phyloP scores from a whole-genome alignment of 2,329 filamentous ascomycete species.

The Cladosporium sp. region DNA sequence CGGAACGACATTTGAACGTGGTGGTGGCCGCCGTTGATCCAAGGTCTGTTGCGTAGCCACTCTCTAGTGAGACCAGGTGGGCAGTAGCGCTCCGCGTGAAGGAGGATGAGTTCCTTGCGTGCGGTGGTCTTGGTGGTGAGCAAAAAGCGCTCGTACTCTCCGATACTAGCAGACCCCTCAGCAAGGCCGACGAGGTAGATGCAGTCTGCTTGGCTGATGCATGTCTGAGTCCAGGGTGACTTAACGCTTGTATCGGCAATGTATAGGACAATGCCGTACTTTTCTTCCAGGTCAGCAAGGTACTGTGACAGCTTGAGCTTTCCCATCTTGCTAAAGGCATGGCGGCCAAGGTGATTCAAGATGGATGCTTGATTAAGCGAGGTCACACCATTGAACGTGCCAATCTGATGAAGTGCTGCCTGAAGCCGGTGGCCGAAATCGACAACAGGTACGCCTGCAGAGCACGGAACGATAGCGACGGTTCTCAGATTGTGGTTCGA shows the following conservation, averaged over 20 bases:
- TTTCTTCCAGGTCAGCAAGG: slow-evolving; percentile 92
- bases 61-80: slow-evolving; percentile 76
- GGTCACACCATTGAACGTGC: slow-evolving; percentile 82
- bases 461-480: slow-evolving; percentile 86
- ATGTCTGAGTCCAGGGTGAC: slow-evolving; percentile 96
- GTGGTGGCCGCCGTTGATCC: slow-evolving; percentile 97
- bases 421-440: slow-evolving; percentile 90
- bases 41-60: slow-evolving; percentile 85
- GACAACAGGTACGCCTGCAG: slow-evolving; percentile 84
- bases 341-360: slow-evolving; percentile 87
- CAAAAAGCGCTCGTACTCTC: slow-evolving; percentile 94
- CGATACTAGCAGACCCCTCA: slow-evolving; percentile 83
- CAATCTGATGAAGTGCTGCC: slow-evolving; percentile 83
- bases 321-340: slow-evolving; percentile 96
- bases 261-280: slow-evolving; percentile 92
- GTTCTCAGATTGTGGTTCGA: slow-evolving; percentile 91
- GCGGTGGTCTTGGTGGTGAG: slow-evolving; percentile 97
- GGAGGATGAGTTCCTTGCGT: slow-evolving; percentile 82
- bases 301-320: slow-evolving; percentile 96
- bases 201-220: slow-evolving; percentile 93
- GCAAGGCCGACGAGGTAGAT: slow-evolving; percentile 90
- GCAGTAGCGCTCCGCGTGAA: slow-evolving; percentile 87
- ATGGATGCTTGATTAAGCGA: slow-evolving; percentile 92
- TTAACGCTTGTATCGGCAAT: slow-evolving; percentile 96
- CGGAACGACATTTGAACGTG: slow-evolving; percentile 95